phyloP scores from a whole-genome alignment of 768 basidiomycete genomes.

The Crucibulum laeve region DNA sequence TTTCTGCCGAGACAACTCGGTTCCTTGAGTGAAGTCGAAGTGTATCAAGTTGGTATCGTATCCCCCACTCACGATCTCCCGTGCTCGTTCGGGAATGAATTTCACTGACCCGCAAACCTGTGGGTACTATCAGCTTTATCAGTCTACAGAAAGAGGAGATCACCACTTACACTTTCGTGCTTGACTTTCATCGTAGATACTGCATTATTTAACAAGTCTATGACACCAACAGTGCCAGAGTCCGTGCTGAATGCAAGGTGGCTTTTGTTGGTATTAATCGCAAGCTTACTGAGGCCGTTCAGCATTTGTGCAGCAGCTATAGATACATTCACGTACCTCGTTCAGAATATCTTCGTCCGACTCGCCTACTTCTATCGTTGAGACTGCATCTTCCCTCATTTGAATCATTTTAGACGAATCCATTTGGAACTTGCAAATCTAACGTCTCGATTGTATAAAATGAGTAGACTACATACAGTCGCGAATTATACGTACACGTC shows the following conservation, averaged over 20 bases:
- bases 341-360: slow-evolving; percentile 59
- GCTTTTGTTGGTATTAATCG: slow-evolving; percentile 48
- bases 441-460: no score
- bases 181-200: slow-evolving; percentile 55
- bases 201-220: slow-evolving; percentile 49
- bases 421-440: slow-evolving; percentile 44
- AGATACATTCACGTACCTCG: slow-evolving; percentile 44
- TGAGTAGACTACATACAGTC: no score
- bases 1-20: slow-evolving; percentile 51
- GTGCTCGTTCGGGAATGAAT: slow-evolving; percentile 68
- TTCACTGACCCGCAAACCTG: slow-evolving; percentile 69
- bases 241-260: slow-evolving; percentile 70
- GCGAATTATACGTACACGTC: slow-evolving; percentile 41
- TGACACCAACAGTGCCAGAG: slow-evolving; percentile 60
- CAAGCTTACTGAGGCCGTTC: slow-evolving; percentile 53
- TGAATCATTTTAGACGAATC: slow-evolving; percentile 50
- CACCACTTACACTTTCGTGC: slow-evolving; percentile 55
- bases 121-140: slow-evolving; percentile 2
- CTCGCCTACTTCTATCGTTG: slow-evolving; percentile 40
- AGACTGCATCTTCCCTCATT: slow-evolving; percentile 41
- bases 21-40: slow-evolving; percentile 57
- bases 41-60: slow-evolving; percentile 70
- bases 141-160: slow-evolving; percentile 1
- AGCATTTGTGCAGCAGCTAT: slow-evolving; percentile 7
- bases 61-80: slow-evolving; percentile 73